Conservation (phyloP, 768 basidiomycete genomes). For the Boletus insuetus region DNA sequence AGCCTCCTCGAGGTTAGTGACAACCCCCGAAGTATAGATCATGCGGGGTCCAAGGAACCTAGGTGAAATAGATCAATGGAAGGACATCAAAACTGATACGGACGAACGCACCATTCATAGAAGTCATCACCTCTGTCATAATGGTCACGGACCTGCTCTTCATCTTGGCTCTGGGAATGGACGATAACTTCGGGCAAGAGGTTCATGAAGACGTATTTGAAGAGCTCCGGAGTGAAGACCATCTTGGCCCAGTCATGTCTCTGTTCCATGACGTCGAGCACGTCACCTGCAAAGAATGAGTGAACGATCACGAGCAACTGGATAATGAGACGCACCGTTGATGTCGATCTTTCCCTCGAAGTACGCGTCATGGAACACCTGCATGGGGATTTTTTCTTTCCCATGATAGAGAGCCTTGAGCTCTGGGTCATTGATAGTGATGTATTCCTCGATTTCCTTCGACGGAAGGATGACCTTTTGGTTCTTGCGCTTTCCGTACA, state of each 20-base stretch:
- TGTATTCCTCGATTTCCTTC: constrained; percentile 85
- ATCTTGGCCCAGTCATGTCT: constrained; percentile 96
- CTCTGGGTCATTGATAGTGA: constrained; percentile 82
- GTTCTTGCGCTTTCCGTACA: constrained; percentile 76
- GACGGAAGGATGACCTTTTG: constrained; percentile 83
- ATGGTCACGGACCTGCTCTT: constrained; percentile 92
- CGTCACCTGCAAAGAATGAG: constrained; percentile 60
- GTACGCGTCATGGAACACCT: constrained; percentile 95
- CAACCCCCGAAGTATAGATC: constrained; percentile 96
- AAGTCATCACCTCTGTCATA: constrained; percentile 99
- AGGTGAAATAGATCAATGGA: neutral
- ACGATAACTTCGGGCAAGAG: constrained; percentile 92
- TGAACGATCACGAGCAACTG: neutral
- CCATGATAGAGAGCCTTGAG: constrained; percentile 78
- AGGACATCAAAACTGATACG: neutral
- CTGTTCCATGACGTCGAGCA: constrained; percentile 89
- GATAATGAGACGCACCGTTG: constrained; percentile 59
- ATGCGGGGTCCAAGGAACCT: constrained; percentile 95
- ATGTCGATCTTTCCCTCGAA: constrained; percentile 96
- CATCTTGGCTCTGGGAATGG: constrained; percentile 89
- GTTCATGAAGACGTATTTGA: constrained; percentile 88
- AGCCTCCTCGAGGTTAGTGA: constrained; percentile 62
- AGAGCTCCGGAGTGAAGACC: constrained; percentile 84
- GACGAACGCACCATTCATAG: constrained; percentile 62
- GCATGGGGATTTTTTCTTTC: constrained; percentile 95